phyloP scores from a whole-genome alignment of 495 filamentous ascomycete genomes.

The Pyronema omphalodes region DNA sequence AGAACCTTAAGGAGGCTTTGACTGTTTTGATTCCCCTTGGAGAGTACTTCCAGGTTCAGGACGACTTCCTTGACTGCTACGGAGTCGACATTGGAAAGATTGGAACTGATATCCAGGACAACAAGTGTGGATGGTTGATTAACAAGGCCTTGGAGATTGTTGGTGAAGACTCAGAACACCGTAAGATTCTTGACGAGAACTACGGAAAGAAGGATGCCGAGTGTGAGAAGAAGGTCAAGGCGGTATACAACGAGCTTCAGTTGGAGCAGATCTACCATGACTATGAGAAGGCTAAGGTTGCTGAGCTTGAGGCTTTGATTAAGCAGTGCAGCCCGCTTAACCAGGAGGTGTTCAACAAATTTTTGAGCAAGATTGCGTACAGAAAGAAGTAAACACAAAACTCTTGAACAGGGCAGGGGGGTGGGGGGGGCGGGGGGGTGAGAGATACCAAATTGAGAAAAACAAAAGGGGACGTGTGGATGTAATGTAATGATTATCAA shows the following conservation, averaged over 20 bases:
- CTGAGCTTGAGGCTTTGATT: conserved; percentile 56
- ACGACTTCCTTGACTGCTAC: conserved; percentile 96
- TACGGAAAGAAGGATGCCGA: conserved; percentile 76
- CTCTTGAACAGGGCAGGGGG: too few species aligned
- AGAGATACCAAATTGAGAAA: too few species aligned
- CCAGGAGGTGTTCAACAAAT: conserved; percentile 72
- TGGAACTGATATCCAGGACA: conserved; percentile 94
- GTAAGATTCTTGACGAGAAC: conserved; percentile 58
- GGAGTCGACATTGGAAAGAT: conserved; percentile 91
- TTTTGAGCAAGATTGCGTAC: conserved; percentile 77
- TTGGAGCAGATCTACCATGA: conserved; percentile 64
- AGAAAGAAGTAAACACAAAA: too few species aligned
- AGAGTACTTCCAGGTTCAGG: conserved; percentile 97
- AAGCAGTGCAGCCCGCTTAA: conserved; percentile 66
- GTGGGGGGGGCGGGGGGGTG: too few species aligned
- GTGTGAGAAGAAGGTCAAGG: conserved; percentile 70
- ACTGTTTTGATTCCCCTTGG: conserved; percentile 95
- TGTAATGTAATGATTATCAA: too few species aligned
- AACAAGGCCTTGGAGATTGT: conserved; percentile 74
- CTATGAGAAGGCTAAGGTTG: conserved; percentile 73
- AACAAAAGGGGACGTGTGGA: too few species aligned
- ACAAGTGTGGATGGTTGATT: conserved; percentile 96
- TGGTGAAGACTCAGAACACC: conserved; percentile 48
- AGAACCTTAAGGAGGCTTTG: conserved; percentile 69
- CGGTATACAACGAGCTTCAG: conserved; percentile 63